phyloP scores from a whole-genome alignment of 495 filamentous ascomycete species.

The Talaromyces trachyspermus region DNA sequence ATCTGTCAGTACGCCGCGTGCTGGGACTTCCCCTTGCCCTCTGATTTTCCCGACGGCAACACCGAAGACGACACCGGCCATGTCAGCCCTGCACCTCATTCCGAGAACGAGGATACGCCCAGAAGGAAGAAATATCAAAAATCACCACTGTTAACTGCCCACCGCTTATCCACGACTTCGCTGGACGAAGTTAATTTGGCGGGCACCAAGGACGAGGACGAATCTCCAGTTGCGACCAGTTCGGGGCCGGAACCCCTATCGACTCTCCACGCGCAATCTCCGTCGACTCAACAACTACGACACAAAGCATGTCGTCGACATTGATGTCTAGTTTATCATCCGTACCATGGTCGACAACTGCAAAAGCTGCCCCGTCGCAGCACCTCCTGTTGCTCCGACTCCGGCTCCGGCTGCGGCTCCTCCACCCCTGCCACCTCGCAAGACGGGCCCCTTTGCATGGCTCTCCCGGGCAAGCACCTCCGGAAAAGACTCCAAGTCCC shows the following conservation, averaged over 20 bases:
- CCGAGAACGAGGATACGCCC: slow-evolving; percentile 28
- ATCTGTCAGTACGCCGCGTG: slow-evolving; percentile 28
- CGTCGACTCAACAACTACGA: slow-evolving; percentile 11
- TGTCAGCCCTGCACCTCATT: slow-evolving; percentile 16
- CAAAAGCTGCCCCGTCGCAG: slow-evolving; percentile 24
- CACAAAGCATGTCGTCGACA: slow-evolving; percentile 35
- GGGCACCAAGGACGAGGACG: slow-evolving; percentile 41
- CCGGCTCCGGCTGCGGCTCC: slow-evolving; percentile 34
- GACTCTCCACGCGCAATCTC: slow-evolving; percentile 34
- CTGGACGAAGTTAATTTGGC: slow-evolving; percentile 66
- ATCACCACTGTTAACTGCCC: slow-evolving; percentile 51
- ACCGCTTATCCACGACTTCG: slow-evolving; percentile 55
- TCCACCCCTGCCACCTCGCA: slow-evolving; percentile 45
- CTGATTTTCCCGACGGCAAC: slow-evolving; percentile 16
- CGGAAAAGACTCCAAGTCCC: slow-evolving; percentile 51
- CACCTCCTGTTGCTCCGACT: slow-evolving; percentile 33
- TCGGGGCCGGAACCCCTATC: slow-evolving; percentile 43
- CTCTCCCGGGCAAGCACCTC: slow-evolving; percentile 64
- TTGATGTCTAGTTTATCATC: slow-evolving; percentile 44
- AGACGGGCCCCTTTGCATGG: slow-evolving; percentile 79
- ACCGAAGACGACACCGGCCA: slow-evolving; percentile 14
- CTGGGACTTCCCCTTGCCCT: slow-evolving; percentile 30
- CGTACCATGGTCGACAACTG: slow-evolving; percentile 43
- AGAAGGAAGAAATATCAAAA: slow-evolving; percentile 31
- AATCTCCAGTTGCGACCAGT: not conserved